Evolutionary conservation across 2,329 filamentous ascomycete genomes (phyloP).

Genomic region (Calonectria leucothoes): DNA sequence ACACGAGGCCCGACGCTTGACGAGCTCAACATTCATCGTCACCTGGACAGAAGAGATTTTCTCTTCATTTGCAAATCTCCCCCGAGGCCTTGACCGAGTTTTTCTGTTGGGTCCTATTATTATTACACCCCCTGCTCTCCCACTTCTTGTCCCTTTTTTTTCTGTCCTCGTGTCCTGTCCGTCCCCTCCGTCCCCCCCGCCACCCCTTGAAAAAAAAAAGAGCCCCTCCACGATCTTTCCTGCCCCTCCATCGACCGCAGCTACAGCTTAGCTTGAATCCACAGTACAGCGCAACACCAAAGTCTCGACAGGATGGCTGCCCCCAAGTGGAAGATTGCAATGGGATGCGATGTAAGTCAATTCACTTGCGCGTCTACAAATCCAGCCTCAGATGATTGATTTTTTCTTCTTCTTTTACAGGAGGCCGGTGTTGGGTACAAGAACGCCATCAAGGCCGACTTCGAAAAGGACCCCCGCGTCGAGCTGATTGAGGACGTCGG

Average conservation of each 20-base stretch:
- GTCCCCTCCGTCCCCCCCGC: background rate
- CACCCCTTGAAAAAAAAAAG: background rate
- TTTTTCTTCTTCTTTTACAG: conserved; percentile 42
- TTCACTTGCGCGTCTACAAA: background rate
- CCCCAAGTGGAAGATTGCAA: conserved; percentile 63
- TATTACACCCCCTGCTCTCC: background rate
- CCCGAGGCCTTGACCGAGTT: conserved; percentile 6
- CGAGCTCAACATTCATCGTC: background rate
- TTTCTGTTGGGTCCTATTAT: background rate
- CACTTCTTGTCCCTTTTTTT: background rate
- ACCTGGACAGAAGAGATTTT: background rate
- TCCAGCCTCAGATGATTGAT: background rate
- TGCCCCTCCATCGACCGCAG: background rate
- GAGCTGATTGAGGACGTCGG: conserved; percentile 74
- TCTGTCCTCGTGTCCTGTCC: background rate
- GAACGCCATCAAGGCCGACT: conserved; percentile 78
- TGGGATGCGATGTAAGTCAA: conserved; percentile 64
- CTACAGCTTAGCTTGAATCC: background rate
- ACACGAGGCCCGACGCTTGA: background rate
- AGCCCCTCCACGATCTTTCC: background rate
- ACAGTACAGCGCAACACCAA: conserved; percentile 22
- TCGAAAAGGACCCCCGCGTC: conserved; percentile 76
- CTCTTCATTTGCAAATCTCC: background rate
- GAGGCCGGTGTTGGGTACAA: conserved; percentile 85
- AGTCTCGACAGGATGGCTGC: conserved; percentile 49